Evolutionary conservation across 495 filamentous ascomycete species (phyloP).

Genomic region (Podospora sp.): DNA sequence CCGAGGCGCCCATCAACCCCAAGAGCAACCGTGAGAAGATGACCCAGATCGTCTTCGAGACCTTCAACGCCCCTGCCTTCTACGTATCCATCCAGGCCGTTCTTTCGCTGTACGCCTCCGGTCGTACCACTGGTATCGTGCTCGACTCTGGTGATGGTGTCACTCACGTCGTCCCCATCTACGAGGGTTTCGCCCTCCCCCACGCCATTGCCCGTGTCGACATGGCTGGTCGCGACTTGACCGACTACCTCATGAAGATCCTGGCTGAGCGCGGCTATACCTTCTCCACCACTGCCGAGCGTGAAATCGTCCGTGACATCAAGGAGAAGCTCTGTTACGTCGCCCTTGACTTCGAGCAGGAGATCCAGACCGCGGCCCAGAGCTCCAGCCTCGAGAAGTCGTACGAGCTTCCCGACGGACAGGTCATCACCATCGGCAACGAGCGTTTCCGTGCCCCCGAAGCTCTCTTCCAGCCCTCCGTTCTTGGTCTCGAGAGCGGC

Average conservation of each 20-base stretch:
- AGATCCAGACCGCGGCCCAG: slow-evolving; percentile 99
- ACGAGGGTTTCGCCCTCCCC: slow-evolving; percentile 99
- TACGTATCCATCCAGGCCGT: slow-evolving; percentile 99
- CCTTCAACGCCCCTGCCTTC: slow-evolving; percentile 99
- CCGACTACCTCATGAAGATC: slow-evolving; percentile 99
- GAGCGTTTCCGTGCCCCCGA: slow-evolving; percentile 99
- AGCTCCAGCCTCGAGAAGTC: slow-evolving; percentile 97
- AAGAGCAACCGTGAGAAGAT: slow-evolving; percentile 99
- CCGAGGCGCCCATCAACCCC: slow-evolving; percentile 99
- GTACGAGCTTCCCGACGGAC: slow-evolving; percentile 98
- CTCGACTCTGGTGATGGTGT: slow-evolving; percentile 99
- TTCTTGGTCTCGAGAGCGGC: slow-evolving; percentile 95
- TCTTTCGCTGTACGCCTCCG: slow-evolving; percentile 97
- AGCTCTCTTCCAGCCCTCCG: slow-evolving; percentile 98
- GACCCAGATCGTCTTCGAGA: slow-evolving; percentile 99
- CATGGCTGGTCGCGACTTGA: slow-evolving; percentile 99
- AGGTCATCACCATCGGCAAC: slow-evolving; percentile 99
- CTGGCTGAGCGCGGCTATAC: slow-evolving; percentile 98
- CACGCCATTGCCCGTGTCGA: slow-evolving; percentile 99
- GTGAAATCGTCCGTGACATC: slow-evolving; percentile 99
- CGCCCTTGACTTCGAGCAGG: slow-evolving; percentile 98
- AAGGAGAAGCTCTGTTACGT: slow-evolving; percentile 99
- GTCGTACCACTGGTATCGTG: slow-evolving; percentile 99
- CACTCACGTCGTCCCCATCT: slow-evolving; percentile 99
- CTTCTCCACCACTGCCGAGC: slow-evolving; percentile 99